Conservation (phyloP, 306 rosid genomes). For the Canavalia gladiata region DNA sequence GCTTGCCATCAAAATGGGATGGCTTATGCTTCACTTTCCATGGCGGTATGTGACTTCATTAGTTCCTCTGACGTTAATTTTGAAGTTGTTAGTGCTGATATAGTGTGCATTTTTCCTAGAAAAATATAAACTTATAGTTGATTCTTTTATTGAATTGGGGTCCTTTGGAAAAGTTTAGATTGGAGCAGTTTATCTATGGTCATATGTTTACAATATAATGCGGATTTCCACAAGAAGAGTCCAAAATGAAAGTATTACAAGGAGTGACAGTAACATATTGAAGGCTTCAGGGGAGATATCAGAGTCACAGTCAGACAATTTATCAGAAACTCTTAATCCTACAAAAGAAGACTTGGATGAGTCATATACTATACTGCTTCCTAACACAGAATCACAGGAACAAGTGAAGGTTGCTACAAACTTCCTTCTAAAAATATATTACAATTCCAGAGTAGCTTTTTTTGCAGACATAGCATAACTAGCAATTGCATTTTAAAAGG, state of each 20-base stretch:
- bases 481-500: neutral
- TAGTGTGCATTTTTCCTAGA: neutral
- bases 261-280: slow-evolving; percentile 28
- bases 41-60: slow-evolving; percentile 61
- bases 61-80: slow-evolving; percentile 11
- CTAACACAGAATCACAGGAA: slow-evolving; percentile 47
- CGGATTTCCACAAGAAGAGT: slow-evolving; percentile 59
- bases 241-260: slow-evolving; percentile 29
- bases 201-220: slow-evolving; percentile 85
- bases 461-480: neutral
- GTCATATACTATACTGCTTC: slow-evolving; percentile 56
- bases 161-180: slow-evolving; percentile 55
- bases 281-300: slow-evolving; percentile 43
- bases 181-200: slow-evolving; percentile 79
- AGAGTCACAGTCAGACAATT: slow-evolving; percentile 45
- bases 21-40: slow-evolving; percentile 69
- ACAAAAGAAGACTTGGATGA: slow-evolving; percentile 50
- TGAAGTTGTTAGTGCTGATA: slow-evolving; percentile 5
- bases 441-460: neutral
- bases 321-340: slow-evolving; percentile 55
- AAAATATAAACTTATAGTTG: neutral
- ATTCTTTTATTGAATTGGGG: slow-evolving; percentile 32
- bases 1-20: slow-evolving; percentile 55
- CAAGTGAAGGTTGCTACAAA: slow-evolving; percentile 48
- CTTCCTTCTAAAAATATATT: slow-evolving; percentile 1